Conservation (phyloP, 805 yeast genomes). For the Metschnikowia drakensbergensis region DNA sequence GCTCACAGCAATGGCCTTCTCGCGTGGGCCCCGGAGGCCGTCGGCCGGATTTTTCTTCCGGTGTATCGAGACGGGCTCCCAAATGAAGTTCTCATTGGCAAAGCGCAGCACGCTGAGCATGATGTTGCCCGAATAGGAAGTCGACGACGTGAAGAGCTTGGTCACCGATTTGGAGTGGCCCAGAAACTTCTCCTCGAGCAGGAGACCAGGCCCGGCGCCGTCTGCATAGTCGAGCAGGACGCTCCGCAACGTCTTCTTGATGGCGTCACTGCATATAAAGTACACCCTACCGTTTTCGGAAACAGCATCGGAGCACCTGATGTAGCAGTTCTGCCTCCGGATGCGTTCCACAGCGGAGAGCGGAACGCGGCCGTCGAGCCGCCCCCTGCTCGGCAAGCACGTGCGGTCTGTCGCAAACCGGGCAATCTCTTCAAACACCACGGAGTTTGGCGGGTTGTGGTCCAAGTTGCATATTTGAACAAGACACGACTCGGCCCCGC, state of each 20-base stretch:
- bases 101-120: slow-evolving; percentile 38
- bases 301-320: slow-evolving; percentile 4
- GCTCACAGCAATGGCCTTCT: slow-evolving; percentile 26
- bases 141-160: slow-evolving; percentile 57
- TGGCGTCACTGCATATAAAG: slow-evolving; percentile 35
- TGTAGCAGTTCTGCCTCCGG: slow-evolving; percentile 1
- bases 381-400: slow-evolving; percentile 12
- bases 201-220: slow-evolving; percentile 7
- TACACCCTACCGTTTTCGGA: slow-evolving; percentile 7
- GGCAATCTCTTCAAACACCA: slow-evolving; percentile 38
- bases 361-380: background rate
- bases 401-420: slow-evolving; percentile 7
- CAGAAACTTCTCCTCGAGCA: slow-evolving; percentile 52
- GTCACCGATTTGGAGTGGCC: slow-evolving; percentile 85
- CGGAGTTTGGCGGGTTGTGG: slow-evolving; percentile 51
- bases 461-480: slow-evolving; percentile 51
- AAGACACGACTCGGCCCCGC: slow-evolving; percentile 33
- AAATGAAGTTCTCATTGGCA: slow-evolving; percentile 35
- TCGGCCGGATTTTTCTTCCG: background rate
- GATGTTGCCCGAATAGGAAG: slow-evolving; percentile 25
- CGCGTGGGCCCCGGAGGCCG: background rate
- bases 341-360: background rate
- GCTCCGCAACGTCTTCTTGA: slow-evolving; percentile 32
- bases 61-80: slow-evolving; percentile 36
- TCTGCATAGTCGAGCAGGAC: slow-evolving; percentile 18